phyloP scores from a whole-genome alignment of 2,329 filamentous ascomycete species.

The Ascochyta lentis region DNA sequence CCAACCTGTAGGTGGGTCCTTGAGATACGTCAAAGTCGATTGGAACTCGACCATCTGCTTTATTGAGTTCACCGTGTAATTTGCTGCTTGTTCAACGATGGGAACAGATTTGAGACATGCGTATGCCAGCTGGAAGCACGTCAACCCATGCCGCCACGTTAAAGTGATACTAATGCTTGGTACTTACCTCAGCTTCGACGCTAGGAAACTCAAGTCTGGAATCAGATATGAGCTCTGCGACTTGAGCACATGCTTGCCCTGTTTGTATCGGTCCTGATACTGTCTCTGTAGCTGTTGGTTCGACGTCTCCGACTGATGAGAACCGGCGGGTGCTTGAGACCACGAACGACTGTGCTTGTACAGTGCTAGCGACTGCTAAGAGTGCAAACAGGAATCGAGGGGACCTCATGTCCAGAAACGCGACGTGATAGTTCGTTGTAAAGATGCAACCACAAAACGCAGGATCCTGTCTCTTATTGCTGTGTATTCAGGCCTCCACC shows the following conservation, averaged over 20 bases:
- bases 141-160: conserved; percentile 2
- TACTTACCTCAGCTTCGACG: conserved; percentile 40
- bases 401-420: conserved; percentile 28
- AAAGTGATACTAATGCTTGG: not conserved
- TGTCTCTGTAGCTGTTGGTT: conserved; percentile 38
- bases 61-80: conserved; percentile 37
- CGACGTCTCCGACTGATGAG: conserved; percentile 30
- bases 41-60: conserved; percentile 50
- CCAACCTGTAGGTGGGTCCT: conserved; percentile 47
- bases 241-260: conserved; percentile 36
- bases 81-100: conserved; percentile 34
- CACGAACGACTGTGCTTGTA: conserved; percentile 20
- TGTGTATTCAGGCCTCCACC: conserved; percentile 7
- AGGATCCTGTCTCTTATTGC: not conserved
- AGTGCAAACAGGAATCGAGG: conserved; percentile 25
- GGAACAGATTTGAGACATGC: conserved; percentile 49
- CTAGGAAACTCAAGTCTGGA: conserved; percentile 23
- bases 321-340: conserved; percentile 4
- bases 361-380: conserved; percentile 24
- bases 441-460: not conserved
- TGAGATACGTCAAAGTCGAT: conserved; percentile 50
- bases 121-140: conserved; percentile 33
- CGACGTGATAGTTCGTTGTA: not conserved
- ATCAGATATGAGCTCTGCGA: conserved; percentile 26
- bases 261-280: conserved; percentile 40